Evolutionary conservation across 2,329 filamentous ascomycete species (phyloP), one percentile per base, ranked within the genome.

Genomic region (Rutstroemia sp.): DNA sequence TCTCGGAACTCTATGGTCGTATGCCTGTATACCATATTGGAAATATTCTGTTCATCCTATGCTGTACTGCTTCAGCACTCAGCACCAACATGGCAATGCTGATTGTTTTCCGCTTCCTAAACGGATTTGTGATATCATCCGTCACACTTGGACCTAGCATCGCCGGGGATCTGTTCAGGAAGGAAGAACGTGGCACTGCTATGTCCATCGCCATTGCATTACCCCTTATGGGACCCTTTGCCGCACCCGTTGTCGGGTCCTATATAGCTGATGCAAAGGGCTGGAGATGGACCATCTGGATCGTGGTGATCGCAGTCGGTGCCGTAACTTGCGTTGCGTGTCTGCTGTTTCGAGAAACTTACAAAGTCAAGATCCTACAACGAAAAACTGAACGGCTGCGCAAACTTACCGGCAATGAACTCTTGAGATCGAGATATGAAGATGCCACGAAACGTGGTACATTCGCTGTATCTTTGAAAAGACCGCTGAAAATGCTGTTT

Each of bases 1-100:
- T 86, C 5, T 81, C 77, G 8, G 83, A 87, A 64, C 67, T 82
- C 5, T 83, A 79, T 61, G 82, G 82, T 21, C 77, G 82, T 1
- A 67, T 73, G 3, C 63, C 72, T 16, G 65, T 83, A 44, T 73
- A 83, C 61, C 78, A 81, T 66, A 68, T 63, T 4, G 74, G 73
- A 25, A 80, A 77, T 63, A 77, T 75, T 71, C 72, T 78, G 27
- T 68, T 79, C 30, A 73, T 77, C 2, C 76, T 77, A 48, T 64
- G 60, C 40, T 64, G 48, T 4, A 50, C 62, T n/a, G 52, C 51
- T 30, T 78, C 78, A 62, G 80, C 80, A 0, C 66, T 78, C 23
- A 73, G 78, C 0, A 74, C 74, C 0, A 73, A 71, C 12, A 64
- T 79, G 17, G 69, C 66, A 10, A 67, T 75, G 45, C 71, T 49